These are phyloP conservation scores for Senecio squalidus DNA, from an alignment of 140 eudicot genomes.

Conservation along the genomic window DNA sequence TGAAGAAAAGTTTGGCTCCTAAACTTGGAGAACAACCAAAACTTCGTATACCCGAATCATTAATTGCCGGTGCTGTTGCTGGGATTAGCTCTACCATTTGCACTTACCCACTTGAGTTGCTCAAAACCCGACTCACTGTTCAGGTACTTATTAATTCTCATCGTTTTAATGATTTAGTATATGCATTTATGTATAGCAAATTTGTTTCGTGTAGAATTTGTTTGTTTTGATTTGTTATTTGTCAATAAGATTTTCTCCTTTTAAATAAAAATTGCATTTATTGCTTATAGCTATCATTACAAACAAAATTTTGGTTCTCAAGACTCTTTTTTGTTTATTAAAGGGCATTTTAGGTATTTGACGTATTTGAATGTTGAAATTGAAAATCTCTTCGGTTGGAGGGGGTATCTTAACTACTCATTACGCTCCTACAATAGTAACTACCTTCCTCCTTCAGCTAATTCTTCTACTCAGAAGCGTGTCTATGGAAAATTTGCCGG, in stretches of 20 bases:
- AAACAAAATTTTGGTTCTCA: too few relatives aligned
- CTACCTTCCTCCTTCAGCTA: too few relatives aligned
- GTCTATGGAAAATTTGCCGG: too few relatives aligned
- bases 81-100: constrained; percentile 86
- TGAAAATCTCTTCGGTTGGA: too few relatives aligned
- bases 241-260: background rate
- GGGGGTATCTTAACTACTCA: too few relatives aligned
- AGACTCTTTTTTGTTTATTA: too few relatives aligned
- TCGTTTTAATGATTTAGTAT: background rate
- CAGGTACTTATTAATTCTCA: constrained; percentile 32
- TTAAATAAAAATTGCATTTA: too few relatives aligned
- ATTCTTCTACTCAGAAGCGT: too few relatives aligned
- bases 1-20: constrained; percentile 73
- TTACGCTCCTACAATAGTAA: too few relatives aligned
- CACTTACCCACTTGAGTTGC: constrained; percentile 86
- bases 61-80: constrained; percentile 79
- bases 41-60: constrained; percentile 64
- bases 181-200: background rate
- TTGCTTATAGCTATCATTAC: too few relatives aligned
- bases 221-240: background rate
- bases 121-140: constrained; percentile 75
- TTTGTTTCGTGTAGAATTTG: background rate
- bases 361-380: too few relatives aligned
- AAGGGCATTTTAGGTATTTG: too few relatives aligned
- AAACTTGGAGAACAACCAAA: constrained; percentile 60